Base-by-base conservation (phyloP, 305 asterid species). In the Fraxinus dipetala region DNA sequence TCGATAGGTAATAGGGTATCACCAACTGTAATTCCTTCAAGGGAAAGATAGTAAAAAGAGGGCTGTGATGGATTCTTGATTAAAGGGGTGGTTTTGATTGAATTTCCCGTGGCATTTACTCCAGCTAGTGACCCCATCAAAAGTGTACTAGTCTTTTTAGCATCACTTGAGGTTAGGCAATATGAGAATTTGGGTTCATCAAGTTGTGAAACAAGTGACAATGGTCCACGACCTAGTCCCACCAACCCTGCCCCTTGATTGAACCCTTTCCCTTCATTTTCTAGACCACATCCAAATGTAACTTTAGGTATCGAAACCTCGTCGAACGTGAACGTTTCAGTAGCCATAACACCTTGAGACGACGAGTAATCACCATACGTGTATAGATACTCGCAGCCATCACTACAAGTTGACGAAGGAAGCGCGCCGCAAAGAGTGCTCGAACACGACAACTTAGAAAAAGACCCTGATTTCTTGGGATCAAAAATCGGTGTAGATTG, bases 301-400 rank as follows among this genome's bases (percentile, higher is more conserved):
- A 94, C 75, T 1, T 87, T 85, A 0, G 87, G 87, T 4, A 92
- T 80, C 1, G 92, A 76, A 13, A 81, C 92, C 2, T 88, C 38
- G 9, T 86, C 92, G 20, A 94, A 91, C 1, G 89, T 85, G 80
- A 94, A 92, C 0, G 91, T 90, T 20, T 94, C 98, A 1, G 85
- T 84, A 0, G 91, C 96, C 92, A 93, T 78, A 6, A 88, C 26
- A 0, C 98, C 98, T 65, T 92, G 92, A 0, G 97, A 86, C 1
- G 97, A 89, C 1, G 97, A 94, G 54, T 90, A 88, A 78, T 93
- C 98, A 0, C 97, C 98, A n/a, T 94, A 94, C 5, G 90, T 79
- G 83, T 94, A 94, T 72, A 83, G 38, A 79, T 94, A 94, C 70
- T 89, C 91, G 81, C 98, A 93, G 0, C 79, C 88, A 3, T 35